Conservation (phyloP, 2,329 filamentous ascomycete genomes). For the Pyrenophora tritici-repentis region DNA sequence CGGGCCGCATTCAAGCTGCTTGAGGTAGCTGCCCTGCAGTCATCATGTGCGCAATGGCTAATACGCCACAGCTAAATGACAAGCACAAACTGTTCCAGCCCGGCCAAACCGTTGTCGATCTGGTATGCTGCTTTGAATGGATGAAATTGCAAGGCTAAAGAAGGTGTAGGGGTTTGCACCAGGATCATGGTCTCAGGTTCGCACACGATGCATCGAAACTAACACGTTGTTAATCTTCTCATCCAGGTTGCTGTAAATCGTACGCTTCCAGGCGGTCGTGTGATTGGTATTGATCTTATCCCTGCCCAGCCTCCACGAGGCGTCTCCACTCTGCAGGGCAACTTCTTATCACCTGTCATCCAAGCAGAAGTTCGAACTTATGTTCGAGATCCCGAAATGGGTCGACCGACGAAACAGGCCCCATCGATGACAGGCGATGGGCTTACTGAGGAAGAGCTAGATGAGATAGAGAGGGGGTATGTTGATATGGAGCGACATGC, state of each 20-base stretch:
- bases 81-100: conserved; percentile 78
- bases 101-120: conserved; percentile 86
- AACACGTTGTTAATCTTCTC: conserved; percentile 3
- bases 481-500: conserved; percentile 67
- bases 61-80: conserved; percentile 69
- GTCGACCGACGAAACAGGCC: conserved; percentile 53
- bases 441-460: conserved; percentile 47
- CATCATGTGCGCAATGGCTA: conserved; percentile 13
- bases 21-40: conserved; percentile 61
- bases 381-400: conserved; percentile 67
- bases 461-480: conserved; percentile 60
- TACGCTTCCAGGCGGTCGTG: conserved; percentile 75
- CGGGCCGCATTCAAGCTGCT: conserved; percentile 92
- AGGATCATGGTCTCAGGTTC: conserved; percentile 65
- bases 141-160: conserved; percentile 18
- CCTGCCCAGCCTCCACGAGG: conserved; percentile 88
- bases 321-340: conserved; percentile 92
- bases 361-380: conserved; percentile 77
- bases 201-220: background rate
- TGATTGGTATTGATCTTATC: conserved; percentile 92
- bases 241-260: conserved; percentile 76
- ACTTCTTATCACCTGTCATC: conserved; percentile 80
- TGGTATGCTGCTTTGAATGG: conserved; percentile 58
- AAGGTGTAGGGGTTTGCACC: conserved; percentile 70
- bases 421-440: conserved; percentile 33